phyloP scores from a whole-genome alignment of 345 rosid genomes.

The Linum tenue region DNA sequence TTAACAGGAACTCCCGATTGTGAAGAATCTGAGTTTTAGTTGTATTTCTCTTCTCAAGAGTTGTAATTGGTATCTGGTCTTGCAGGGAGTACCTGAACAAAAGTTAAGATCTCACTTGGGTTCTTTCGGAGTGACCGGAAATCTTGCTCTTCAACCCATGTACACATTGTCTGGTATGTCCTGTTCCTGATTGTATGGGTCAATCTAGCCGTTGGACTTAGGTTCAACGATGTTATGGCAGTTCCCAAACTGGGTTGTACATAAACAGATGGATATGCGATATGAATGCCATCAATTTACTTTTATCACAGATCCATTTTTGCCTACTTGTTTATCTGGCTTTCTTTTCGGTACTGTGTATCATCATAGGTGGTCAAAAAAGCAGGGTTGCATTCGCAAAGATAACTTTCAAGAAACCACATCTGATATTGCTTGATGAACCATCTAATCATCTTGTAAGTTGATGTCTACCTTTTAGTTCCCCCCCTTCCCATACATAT shows the following conservation, averaged over 20 bases:
- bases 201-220: not conserved
- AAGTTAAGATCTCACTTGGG: slow-evolving; percentile 90
- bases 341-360: slow-evolving; percentile 3
- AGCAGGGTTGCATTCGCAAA: slow-evolving; percentile 98
- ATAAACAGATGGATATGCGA: slow-evolving; percentile 6
- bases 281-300: not conserved
- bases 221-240: not conserved
- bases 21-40: not conserved
- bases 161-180: slow-evolving; percentile 83
- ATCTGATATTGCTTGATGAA: slow-evolving; percentile 91
- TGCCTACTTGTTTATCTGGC: not conserved
- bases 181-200: not conserved
- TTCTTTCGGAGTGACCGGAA: slow-evolving; percentile 95
- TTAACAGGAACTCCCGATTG: not conserved
- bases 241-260: not conserved
- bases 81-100: slow-evolving; percentile 92
- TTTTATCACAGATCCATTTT: not conserved
- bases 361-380: slow-evolving; percentile 80
- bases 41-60: not conserved
- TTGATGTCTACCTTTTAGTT: slow-evolving; percentile 12
- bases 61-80: slow-evolving; percentile 16
- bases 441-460: slow-evolving; percentile 99
- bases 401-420: slow-evolving; percentile 98
- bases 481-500: not conserved
- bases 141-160: slow-evolving; percentile 99